phyloP scores from a whole-genome alignment of 208 protist genomes.

The Borovskyia barvae region DNA sequence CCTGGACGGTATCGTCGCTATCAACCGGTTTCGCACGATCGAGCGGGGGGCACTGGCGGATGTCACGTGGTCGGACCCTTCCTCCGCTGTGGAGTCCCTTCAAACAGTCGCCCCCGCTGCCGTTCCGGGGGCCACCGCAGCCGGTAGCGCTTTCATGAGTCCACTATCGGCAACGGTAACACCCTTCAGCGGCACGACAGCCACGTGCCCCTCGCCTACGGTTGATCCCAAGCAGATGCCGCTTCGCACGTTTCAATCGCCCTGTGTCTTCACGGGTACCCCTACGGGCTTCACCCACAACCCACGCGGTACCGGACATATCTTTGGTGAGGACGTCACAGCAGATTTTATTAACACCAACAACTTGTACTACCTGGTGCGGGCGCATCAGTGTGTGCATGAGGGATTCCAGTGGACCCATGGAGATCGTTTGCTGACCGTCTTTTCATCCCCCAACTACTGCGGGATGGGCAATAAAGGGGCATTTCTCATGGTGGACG shows the following conservation, averaged over 20 bases:
- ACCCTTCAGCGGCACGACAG: too few relatives aligned
- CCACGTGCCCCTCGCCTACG: too few relatives aligned
- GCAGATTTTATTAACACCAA: constrained; percentile 96
- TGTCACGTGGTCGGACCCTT: constrained; percentile 99
- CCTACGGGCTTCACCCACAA: constrained; percentile 96
- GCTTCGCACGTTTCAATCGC: constrained; percentile 23
- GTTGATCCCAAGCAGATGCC: constrained; percentile 18
- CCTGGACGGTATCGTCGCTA: constrained; percentile 94
- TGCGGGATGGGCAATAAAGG: constrained; percentile 99
- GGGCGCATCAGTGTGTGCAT: constrained; percentile 98
- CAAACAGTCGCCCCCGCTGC: neutral
- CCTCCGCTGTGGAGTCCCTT: too few relatives aligned
- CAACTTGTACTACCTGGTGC: constrained; percentile 96
- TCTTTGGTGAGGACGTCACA: constrained; percentile 98
- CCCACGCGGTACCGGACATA: constrained; percentile 97
- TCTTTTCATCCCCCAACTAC: constrained; percentile 99
- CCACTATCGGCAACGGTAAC: neutral
- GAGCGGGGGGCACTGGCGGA: constrained; percentile 98
- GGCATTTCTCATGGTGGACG: constrained; percentile 89
- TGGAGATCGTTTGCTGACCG: constrained; percentile 96
- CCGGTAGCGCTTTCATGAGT: neutral
- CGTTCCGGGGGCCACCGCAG: neutral
- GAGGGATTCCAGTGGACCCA: constrained; percentile 99
- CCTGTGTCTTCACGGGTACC: constrained; percentile 30
- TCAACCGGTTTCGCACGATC: constrained; percentile 92